Base-by-base conservation (phyloP, 495 filamentous ascomycete genomes). In the Penicillium paradoxum region DNA sequence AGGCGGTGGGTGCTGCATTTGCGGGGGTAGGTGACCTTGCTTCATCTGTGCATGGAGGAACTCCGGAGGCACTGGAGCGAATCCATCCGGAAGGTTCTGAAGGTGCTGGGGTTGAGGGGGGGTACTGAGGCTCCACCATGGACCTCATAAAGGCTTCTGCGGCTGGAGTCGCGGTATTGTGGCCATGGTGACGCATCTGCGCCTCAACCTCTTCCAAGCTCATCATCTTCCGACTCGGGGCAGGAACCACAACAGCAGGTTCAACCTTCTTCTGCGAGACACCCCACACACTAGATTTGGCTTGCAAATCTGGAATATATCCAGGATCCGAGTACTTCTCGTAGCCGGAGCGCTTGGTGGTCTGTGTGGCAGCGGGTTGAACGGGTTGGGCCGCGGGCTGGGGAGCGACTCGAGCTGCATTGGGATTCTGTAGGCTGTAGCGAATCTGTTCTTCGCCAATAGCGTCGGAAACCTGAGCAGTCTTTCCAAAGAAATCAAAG, bases 131-230 rank as follows among this genome's bases (percentile, higher is more conserved):
- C 21, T 74, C 70, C 7, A 62, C 51, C 46, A 69, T 58, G 8
- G 63, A 59, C 21, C 67, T 65, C 11, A 63, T 59, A 13, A 69
- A 59, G 9, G 68, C 68, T 39, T 51, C 38, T 75, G 72, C 62
- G 62, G 63, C 17, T 74, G 73, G 40, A 62, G 50, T 18, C 19
- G 63, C 68, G 18, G 50, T 19, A 49, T 74, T 77, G 58, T 83
- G 81, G 17, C 78, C 69, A 59, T 90, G 87, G 11, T 82, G 78
- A 33, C 89, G 83, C 78, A 99, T 88, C 59, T 90, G 84, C 30
- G 93, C 95, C 73, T 99, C 93, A 14, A 99, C 93, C 69, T 97
- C 93, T 65, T 97, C 93, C 53, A 99, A 63, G 60, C 89, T 97
- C 86, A 99, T 83, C 78, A 97, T 88, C 73, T 90, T 96, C 63